phyloP scores from a whole-genome alignment of 768 basidiomycete species.

The Boletus sp. region DNA sequence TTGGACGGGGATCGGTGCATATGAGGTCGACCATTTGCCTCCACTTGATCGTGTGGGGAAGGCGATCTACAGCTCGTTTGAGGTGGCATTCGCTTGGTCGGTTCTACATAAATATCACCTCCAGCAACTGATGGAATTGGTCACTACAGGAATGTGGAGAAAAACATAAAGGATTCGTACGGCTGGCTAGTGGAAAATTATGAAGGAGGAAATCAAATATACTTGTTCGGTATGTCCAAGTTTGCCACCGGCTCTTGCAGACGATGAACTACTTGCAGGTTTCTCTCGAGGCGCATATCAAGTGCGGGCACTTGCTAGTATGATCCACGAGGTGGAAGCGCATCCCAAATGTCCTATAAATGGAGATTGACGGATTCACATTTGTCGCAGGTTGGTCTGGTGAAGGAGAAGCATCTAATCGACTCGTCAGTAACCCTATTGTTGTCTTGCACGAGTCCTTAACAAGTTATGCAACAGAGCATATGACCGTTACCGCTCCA shows the following conservation, averaged over 20 bases:
- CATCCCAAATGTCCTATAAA: too few species aligned
- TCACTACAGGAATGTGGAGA: conserved; percentile 1
- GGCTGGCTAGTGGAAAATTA: not conserved
- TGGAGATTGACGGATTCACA: not conserved
- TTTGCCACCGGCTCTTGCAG: not conserved
- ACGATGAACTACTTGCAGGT: conserved; percentile 21
- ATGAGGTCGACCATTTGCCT: not conserved
- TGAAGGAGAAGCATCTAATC: not conserved
- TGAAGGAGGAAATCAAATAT: conserved; percentile 25
- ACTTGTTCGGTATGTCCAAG: conserved; percentile 34
- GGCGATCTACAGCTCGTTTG: not conserved
- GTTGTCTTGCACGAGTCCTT: not conserved
- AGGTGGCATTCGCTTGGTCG: conserved; percentile 4
- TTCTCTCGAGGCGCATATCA: conserved; percentile 46
- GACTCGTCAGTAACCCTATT: not conserved
- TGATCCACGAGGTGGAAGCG: conserved; percentile 34
- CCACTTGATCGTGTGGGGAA: not conserved
- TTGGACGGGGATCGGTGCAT: conserved; percentile 33
- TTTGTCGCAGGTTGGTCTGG: not conserved
- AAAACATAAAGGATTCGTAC: conserved; percentile 7
- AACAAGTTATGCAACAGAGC: not conserved
- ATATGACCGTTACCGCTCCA: conserved; percentile 6
- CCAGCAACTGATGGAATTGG: too few species aligned
- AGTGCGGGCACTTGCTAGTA: conserved; percentile 36
- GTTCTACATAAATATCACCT: not conserved